Base-by-base conservation (phyloP, 352 stramenopile species). In the Pythium insidiosum region DNA sequence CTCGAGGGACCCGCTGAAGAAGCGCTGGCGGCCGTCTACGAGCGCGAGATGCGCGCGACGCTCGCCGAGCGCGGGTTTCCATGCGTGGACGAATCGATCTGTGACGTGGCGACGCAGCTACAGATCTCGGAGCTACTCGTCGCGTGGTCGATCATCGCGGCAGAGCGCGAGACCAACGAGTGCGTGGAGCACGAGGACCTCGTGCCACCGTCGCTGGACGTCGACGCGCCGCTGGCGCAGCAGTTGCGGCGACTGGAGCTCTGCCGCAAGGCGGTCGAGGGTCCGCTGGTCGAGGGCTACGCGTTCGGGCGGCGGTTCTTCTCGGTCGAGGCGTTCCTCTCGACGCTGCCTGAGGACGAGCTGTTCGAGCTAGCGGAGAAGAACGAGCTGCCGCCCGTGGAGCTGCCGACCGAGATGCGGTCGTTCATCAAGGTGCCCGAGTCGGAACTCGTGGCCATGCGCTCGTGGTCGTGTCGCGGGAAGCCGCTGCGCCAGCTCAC, bases 281-380 rank as follows among this genome's bases (percentile, higher is more conserved):
- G 37, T 3, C 47, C 48, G 1, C 39, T 54, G 10, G 52, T 54
- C 16, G 72, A 84, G 30, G 56, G 70, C 25, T 88, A 88, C 49
- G 72, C 53, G 19, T 88, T 88, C 37, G 75, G 75, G 0, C 60
- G 75, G 30, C 65, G 75, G 15, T 85, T 88, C 43, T 47, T 79
- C 29, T 66, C 67, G 7, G 48, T 82, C 11, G 50, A 72, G n/a
- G 52, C 65, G 37, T 88, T 66, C 39, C 54, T 88, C 23, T 65
- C 70, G 31, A 54, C 63, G 24, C 46, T 88, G 16, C 64, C 61
- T 33, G 53, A 56, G 21, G 51, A 68, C 4, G 67, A 85, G 36
- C 53, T 88, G 28, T 36, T 73, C 13, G 21, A 38, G 25, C 36
- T 66, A 26, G 66, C 72, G 1, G 25, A 66, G 4, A 37, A 56